These are phyloP conservation scores for Prunus dulcis DNA, from an alignment of 306 rosid species.

Conservation along the genomic window DNA sequence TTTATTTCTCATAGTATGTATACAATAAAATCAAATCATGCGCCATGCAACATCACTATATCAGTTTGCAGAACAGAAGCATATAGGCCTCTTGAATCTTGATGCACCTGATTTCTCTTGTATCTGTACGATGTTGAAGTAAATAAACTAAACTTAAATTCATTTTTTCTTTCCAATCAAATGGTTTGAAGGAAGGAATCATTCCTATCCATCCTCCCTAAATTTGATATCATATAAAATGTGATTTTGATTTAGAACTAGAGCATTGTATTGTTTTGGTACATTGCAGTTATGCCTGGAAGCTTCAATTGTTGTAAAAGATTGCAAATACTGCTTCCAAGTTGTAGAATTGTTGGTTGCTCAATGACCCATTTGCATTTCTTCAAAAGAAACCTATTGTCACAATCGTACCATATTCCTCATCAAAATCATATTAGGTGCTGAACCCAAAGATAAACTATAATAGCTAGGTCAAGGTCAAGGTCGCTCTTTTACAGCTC, in stretches of 20 bases:
- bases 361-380: neutral
- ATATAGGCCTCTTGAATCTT: neutral
- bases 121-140: neutral
- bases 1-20: neutral
- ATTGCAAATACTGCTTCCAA: neutral
- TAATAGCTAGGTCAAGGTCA: too few relatives aligned
- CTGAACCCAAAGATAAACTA: too few relatives aligned
- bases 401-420: neutral
- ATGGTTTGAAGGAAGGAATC: too few relatives aligned
- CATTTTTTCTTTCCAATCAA: neutral
- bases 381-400: neutral
- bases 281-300: neutral
- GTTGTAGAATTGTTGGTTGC: neutral
- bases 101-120: constrained; percentile 7
- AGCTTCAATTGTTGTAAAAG: neutral
- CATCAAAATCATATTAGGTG: neutral
- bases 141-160: neutral
- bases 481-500: too few relatives aligned
- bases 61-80: neutral
- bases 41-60: neutral
- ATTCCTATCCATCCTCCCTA: too few relatives aligned
- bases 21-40: neutral
- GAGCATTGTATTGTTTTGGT: neutral
- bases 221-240: too few relatives aligned
- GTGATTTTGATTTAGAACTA: too few relatives aligned